A percentile compares a stretch with the other conserved stretches of the same genome.
These are phyloP conservation scores for Microdochium nivale DNA, from an alignment of 2,329 filamentous ascomycete genomes.

Conservation along the genomic window DNA sequence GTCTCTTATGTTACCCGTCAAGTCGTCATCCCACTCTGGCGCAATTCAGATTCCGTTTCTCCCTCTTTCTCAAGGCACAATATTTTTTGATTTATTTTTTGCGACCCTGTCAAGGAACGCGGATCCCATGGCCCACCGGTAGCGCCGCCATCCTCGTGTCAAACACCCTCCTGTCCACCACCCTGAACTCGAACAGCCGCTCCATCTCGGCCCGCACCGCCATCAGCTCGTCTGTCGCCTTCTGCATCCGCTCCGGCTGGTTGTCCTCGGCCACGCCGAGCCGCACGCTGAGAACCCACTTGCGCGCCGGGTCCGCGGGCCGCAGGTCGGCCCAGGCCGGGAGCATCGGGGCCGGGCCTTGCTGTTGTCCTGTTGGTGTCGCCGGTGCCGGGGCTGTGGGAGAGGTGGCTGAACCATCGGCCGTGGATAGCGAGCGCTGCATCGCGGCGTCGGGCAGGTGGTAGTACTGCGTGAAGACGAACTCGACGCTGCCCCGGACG, in stretches of 20 bases:
- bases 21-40: too few relatives aligned
- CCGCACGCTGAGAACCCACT: slow-evolving; percentile 49
- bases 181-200: slow-evolving; percentile 75
- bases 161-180: slow-evolving; percentile 44
- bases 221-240: slow-evolving; percentile 43
- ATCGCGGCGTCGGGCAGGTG: slow-evolving; percentile 20
- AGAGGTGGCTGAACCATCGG: slow-evolving; percentile 2
- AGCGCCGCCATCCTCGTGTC: slow-evolving; percentile 19
- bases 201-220: slow-evolving; percentile 60
- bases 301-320: slow-evolving; percentile 37
- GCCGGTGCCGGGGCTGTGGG: slow-evolving; percentile 14
- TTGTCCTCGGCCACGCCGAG: slow-evolving; percentile 46
- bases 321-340: slow-evolving; percentile 38
- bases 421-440: not conserved
- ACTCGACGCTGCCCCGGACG: slow-evolving; percentile 46
- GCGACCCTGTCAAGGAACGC: not conserved
- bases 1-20: too few relatives aligned
- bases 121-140: slow-evolving; percentile 3
- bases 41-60: too few relatives aligned
- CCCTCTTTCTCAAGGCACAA: too few relatives aligned
- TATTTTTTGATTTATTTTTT: too few relatives aligned
- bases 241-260: slow-evolving; percentile 47
- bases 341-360: slow-evolving; percentile 22
- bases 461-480: slow-evolving; percentile 40
- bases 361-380: slow-evolving; percentile 11